A percentile compares a stretch with the other conserved stretches of the same genome.
These are phyloP conservation scores for Termitomyces sp. DNA, from an alignment of 768 basidiomycete species.

Conservation along the genomic window DNA sequence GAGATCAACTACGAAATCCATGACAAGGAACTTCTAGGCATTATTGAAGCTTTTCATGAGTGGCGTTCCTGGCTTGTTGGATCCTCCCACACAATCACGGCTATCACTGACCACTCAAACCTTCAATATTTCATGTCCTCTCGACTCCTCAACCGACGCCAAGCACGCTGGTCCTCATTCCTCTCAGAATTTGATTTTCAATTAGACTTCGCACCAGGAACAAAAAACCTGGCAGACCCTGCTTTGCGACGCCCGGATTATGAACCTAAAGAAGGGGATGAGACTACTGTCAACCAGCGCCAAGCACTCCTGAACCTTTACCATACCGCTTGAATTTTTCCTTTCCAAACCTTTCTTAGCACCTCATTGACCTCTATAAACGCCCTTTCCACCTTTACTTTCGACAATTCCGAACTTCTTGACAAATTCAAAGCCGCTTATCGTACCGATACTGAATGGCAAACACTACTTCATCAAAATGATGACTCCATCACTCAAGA, in stretches of 20 bases:
- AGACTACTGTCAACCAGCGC: no score
- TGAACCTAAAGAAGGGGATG: conserved; percentile 20
- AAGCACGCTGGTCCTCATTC: conserved; percentile 39
- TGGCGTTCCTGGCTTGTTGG: conserved; percentile 27
- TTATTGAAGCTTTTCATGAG: conserved; percentile 4
- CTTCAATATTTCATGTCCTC: conserved; percentile 37
- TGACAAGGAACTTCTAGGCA: background rate
- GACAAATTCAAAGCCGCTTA: no score
- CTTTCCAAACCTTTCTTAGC: conserved; percentile 5
- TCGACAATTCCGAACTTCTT: no score
- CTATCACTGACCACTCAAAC: conserved; percentile 30
- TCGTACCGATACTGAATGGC: no score
- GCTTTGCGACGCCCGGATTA: conserved; percentile 23
- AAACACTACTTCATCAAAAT: no score
- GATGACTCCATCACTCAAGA: no score
- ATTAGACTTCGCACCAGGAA: conserved; percentile 23
- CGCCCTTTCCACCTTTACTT: background rate
- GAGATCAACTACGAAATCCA: no score
- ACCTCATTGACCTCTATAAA: background rate
- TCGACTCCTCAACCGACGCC: conserved; percentile 33
- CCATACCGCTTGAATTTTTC: conserved; percentile 20
- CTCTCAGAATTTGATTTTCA: conserved; percentile 31
- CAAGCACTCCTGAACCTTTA: no score
- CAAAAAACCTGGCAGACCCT: conserved; percentile 22
- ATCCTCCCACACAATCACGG: conserved; percentile 8